Base-by-base conservation (phyloP, 2,329 filamentous ascomycete species). In the Penicillium sp. region DNA sequence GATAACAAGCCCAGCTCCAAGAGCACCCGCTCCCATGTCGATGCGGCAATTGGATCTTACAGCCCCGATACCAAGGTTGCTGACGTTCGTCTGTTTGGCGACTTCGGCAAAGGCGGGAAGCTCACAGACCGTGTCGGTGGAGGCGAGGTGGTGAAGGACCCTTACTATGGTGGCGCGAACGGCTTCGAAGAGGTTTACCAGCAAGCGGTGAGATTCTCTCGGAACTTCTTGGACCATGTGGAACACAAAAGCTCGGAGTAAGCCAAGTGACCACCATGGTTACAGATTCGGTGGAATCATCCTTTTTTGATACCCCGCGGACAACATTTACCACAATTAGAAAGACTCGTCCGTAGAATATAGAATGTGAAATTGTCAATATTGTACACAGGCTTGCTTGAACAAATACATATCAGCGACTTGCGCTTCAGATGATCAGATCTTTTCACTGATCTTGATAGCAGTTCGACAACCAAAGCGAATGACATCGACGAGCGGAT, bases 101-200 rank as follows among this genome's bases (percentile, higher is more conserved):
- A 92, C 64, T 92, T 89, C 67, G 89, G 88, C 4, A 83, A 58
- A 78, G 32, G 83, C 69, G 67, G 83, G 75, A 63, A 62, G 24
- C 36, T 75, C 47, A 65, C 68, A 58, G 65, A 68, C 21, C 67
- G 66, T 16, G 64, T 72, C 11, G 73, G 72, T 8, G 71, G 68
- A 63, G 80, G 82, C 18, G 89, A 96, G 76, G 82, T 90, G 45
- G 86, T 97, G 8, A 79, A 83, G 54, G 94, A 97, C 72, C 94
- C 94, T 13, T 99, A 97, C 76, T 97, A 97, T 72, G 92, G 90
- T n/a, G 91, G 85, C 11, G 76, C 79, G 4, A 83, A 89, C 62
- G 92, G 91, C 2, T 97, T 97, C 69, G 84, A 88, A 65, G 84
- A 82, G 67, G 90, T 92, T n/a, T 97, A 89, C 74, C 85, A 93